Percentiles rank a stretch among this genome's conserved stretches.
phyloP scores from a whole-genome alignment of 108 stramenopile species.

The Skeletonema marinoi region DNA sequence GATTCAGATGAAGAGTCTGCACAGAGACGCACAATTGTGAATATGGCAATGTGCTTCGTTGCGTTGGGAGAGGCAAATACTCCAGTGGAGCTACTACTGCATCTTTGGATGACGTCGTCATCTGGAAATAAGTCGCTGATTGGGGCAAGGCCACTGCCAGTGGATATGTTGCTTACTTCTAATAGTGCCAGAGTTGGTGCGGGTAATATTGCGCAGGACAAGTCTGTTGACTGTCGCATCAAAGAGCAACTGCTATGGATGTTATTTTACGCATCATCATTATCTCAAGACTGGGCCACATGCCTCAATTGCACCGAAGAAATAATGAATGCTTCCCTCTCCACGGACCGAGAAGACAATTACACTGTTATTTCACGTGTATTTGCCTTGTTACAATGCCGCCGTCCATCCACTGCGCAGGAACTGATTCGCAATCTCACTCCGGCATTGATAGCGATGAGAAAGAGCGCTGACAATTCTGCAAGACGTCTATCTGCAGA shows the following conservation, averaged over 20 bases:
- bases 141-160: constrained; percentile 4
- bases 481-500: neutral
- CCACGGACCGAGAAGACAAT: neutral
- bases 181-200: constrained; percentile 2
- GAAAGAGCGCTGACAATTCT: neutral
- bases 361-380: neutral
- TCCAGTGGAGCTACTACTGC: constrained; percentile 41
- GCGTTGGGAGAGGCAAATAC: constrained; percentile 40
- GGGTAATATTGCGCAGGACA: neutral
- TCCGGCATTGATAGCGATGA: neutral
- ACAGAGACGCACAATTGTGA: constrained; percentile 28
- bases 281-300: constrained; percentile 41
- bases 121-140: neutral
- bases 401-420: constrained; percentile 28
- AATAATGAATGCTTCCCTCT: neutral
- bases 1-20: constrained; percentile 39
- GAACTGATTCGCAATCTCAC: constrained; percentile 5
- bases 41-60: constrained; percentile 44
- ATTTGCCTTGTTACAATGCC: constrained; percentile 47
- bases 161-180: constrained; percentile 16
- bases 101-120: constrained; percentile 18
- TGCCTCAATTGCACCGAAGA: constrained; percentile 36
- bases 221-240: neutral
- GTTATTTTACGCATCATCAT: constrained; percentile 44
- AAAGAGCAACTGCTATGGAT: constrained; percentile 37